These are phyloP conservation scores for Poa pratensis DNA, from an alignment of 176 grass and related monocot genomes.

Conservation along the genomic window DNA sequence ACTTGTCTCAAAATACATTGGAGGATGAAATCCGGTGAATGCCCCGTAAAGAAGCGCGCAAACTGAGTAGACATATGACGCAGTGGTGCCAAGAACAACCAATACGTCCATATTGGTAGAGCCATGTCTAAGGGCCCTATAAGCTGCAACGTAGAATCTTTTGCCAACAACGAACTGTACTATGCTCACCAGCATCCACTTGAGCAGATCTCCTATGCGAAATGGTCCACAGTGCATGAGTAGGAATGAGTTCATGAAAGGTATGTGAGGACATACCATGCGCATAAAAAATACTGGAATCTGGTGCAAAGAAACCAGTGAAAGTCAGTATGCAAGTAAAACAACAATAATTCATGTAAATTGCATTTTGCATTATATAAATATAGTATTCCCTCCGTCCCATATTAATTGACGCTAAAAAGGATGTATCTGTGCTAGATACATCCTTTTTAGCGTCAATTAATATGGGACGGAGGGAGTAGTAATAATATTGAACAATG, in stretches of 20 bases:
- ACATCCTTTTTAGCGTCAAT: too few species aligned
- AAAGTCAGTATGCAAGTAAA: conserved; percentile 42
- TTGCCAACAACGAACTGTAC: conserved; percentile 90
- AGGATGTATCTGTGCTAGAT: too few species aligned
- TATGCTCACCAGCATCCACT: conserved; percentile 79
- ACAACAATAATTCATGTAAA: conserved; percentile 40
- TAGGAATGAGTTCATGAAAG: conserved; percentile 66
- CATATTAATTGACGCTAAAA: too few species aligned
- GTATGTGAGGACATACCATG: conserved; percentile 80
- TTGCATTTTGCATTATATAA: not conserved
- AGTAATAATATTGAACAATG: conserved; percentile 1
- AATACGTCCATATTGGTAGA: conserved; percentile 92
- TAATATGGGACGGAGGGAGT: too few species aligned
- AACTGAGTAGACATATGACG: conserved; percentile 79
- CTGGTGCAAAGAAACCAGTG: conserved; percentile 59
- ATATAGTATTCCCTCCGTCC: not conserved
- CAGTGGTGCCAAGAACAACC: conserved; percentile 80
- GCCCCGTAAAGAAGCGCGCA: conserved; percentile 72
- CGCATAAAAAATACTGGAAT: conserved; percentile 93
- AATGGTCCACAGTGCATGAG: conserved; percentile 79
- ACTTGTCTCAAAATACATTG: conserved; percentile 87
- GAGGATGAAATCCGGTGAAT: conserved; percentile 61
- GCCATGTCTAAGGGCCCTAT: conserved; percentile 72
- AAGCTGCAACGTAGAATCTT: conserved; percentile 79
- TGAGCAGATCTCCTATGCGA: conserved; percentile 67